phyloP scores from a whole-genome alignment of 768 basidiomycete genomes.

The Boletus sp. region DNA sequence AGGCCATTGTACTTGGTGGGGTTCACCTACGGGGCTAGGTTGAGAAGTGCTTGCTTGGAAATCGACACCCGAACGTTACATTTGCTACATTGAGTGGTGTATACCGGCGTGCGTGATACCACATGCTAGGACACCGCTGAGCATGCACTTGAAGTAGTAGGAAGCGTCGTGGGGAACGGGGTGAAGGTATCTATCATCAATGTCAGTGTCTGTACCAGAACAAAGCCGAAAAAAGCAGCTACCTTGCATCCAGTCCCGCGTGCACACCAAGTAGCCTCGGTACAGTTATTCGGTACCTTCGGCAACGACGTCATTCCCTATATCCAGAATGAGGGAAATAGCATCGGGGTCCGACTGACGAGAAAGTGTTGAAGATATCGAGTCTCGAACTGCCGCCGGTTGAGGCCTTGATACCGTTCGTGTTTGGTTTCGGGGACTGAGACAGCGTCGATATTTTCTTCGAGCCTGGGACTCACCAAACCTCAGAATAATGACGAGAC shows the following conservation, averaged over 20 bases:
- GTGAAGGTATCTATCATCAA: slow-evolving; percentile 52
- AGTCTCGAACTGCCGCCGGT: too few species aligned
- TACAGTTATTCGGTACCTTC: too few species aligned
- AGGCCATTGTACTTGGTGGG: slow-evolving; percentile 74
- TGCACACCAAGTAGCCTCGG: too few species aligned
- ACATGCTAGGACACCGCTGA: slow-evolving; percentile 85
- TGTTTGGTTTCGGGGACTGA: too few species aligned
- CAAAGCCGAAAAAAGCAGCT: background rate
- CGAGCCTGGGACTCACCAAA: too few species aligned
- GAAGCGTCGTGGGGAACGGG: slow-evolving; percentile 69
- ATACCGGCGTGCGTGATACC: slow-evolving; percentile 87
- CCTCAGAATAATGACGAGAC: too few species aligned
- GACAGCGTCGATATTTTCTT: too few species aligned
- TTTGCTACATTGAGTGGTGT: slow-evolving; percentile 88
- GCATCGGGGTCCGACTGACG: too few species aligned
- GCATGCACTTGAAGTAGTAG: slow-evolving; percentile 85
- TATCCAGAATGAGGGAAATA: too few species aligned
- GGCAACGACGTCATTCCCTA: too few species aligned
- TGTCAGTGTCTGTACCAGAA: background rate
- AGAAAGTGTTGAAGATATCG: too few species aligned
- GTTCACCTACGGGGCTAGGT: slow-evolving; percentile 54
- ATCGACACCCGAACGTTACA: slow-evolving; percentile 51
- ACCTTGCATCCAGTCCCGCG: slow-evolving; percentile 59
- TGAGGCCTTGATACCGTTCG: too few species aligned
- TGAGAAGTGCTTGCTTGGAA: background rate